A percentile compares a stretch with the other conserved stretches of the same genome.
phyloP scores from a whole-genome alignment of 768 basidiomycete genomes.

The Pisolithus sp. region DNA sequence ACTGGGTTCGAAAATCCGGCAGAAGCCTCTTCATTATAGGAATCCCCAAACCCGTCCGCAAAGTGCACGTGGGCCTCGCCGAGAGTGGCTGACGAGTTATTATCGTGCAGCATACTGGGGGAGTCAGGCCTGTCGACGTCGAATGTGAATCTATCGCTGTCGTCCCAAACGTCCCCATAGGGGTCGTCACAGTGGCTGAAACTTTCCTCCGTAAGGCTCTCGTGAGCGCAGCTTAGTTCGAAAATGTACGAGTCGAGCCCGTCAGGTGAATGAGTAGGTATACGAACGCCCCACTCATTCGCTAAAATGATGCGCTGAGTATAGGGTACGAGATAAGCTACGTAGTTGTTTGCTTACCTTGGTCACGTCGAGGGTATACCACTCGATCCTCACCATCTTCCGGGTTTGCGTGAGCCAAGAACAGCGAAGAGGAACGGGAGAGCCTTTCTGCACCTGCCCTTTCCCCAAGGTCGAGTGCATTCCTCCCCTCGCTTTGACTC shows the following conservation, averaged over 20 bases:
- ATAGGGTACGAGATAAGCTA: background rate
- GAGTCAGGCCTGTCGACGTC: conserved; percentile 12
- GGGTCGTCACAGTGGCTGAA: background rate
- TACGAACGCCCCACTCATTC: conserved; percentile 26
- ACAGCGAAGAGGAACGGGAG: conserved; percentile 24
- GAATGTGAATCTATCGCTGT: conserved; percentile 14
- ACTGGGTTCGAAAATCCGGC: conserved; percentile 7
- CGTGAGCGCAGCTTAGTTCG: conserved; percentile 18
- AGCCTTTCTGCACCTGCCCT: conserved; percentile 18
- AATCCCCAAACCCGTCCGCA: conserved; percentile 6
- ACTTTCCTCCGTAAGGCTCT: conserved; percentile 21
- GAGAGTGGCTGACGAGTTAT: background rate
- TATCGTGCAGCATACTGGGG: background rate
- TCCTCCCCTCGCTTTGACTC: conserved; percentile 37
- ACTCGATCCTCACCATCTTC: conserved; percentile 21
- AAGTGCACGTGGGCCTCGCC: conserved; percentile 6
- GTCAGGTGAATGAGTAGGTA: conserved; percentile 6
- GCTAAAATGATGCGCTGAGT: conserved; percentile 14
- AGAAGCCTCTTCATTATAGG: conserved; percentile 3
- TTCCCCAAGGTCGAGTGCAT: conserved; percentile 31
- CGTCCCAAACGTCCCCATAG: conserved; percentile 17
- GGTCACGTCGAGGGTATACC: conserved; percentile 23
- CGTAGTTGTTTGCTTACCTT: conserved; percentile 13
- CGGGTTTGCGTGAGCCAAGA: conserved; percentile 2
- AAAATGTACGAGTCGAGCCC: conserved; percentile 17